Percentiles rank a stretch among this genome's conserved stretches.
Conservation (phyloP, 495 filamentous ascomycete species). For the Cryomyces antarcticus region DNA sequence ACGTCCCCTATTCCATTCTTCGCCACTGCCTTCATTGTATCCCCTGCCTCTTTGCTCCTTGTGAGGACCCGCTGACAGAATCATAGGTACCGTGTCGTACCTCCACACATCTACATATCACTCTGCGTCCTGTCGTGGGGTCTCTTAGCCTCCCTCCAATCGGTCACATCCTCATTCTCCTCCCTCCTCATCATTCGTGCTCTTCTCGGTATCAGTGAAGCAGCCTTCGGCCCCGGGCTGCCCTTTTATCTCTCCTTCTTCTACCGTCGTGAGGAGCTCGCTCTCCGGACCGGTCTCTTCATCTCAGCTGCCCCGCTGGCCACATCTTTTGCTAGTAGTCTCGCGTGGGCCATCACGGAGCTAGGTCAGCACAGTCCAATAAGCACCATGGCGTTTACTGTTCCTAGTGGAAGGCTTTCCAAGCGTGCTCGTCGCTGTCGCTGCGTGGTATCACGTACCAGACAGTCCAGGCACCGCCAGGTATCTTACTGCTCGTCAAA, state of each 20-base stretch:
- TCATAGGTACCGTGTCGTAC: slow-evolving; percentile 28
- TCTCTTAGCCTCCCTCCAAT: slow-evolving; percentile 43
- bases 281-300: slow-evolving; percentile 37
- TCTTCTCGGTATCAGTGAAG: slow-evolving; percentile 37
- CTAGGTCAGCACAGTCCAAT: slow-evolving; percentile 26
- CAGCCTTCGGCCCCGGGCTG: slow-evolving; percentile 39
- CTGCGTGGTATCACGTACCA: slow-evolving; percentile 31
- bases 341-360: slow-evolving; percentile 35
- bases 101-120: slow-evolving; percentile 35
- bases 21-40: slow-evolving; percentile 33
- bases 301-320: slow-evolving; percentile 42
- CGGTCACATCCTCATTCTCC: slow-evolving; percentile 35
- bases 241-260: slow-evolving; percentile 44
- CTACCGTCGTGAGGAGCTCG: slow-evolving; percentile 39
- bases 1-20: neutral
- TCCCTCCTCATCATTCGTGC: slow-evolving; percentile 16
- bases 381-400: slow-evolving; percentile 35
- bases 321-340: slow-evolving; percentile 46
- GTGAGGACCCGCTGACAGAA: neutral
- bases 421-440: slow-evolving; percentile 34
- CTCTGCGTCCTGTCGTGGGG: slow-evolving; percentile 40
- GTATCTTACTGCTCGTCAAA: slow-evolving; percentile 27
- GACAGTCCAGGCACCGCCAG: slow-evolving; percentile 31
- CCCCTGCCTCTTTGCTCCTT: slow-evolving; percentile 20
- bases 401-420: slow-evolving; percentile 45